Evolutionary conservation across 805 yeast genomes (phyloP).

Genomic region (Schwanniomyces sp.): DNA sequence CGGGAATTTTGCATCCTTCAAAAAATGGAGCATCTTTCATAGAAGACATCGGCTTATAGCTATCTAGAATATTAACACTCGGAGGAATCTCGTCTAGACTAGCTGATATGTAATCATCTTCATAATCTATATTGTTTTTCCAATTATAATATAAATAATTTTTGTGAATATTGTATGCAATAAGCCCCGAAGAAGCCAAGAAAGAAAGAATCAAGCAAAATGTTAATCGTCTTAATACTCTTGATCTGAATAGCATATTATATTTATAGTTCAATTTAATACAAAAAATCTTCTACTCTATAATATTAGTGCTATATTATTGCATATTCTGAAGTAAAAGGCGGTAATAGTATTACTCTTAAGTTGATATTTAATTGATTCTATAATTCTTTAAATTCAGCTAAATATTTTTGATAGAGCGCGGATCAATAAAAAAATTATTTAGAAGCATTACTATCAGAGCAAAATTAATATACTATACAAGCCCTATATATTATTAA

Average conservation of each 20-base stretch:
- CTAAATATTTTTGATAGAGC: not conserved
- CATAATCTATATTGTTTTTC: not conserved
- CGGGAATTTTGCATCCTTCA: conserved; percentile 55
- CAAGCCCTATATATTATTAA: not conserved
- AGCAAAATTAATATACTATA: not conserved
- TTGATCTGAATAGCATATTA: not conserved
- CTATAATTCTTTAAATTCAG: no score
- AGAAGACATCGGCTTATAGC: conserved; percentile 8
- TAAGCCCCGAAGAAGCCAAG: not conserved
- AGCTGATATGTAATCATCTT: not conserved
- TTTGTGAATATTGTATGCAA: not conserved
- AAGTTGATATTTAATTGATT: no score
- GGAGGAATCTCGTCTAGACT: not conserved
- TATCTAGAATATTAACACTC: not conserved
- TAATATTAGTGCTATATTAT: no score
- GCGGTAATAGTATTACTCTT: no score
- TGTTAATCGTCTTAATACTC: not conserved
- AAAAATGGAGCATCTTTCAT: conserved; percentile 45
- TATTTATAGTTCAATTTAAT: not conserved
- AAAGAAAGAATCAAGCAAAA: not conserved
- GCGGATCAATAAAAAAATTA: not conserved
- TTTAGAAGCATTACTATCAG: not conserved
- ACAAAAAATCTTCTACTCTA: not conserved
- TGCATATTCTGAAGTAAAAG: no score
- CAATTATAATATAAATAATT: not conserved